Evolutionary conservation across 106 monocot genomes (phyloP), one percentile per base, ranked within the genome.

Genomic region (Ottelia alismoides): DNA sequence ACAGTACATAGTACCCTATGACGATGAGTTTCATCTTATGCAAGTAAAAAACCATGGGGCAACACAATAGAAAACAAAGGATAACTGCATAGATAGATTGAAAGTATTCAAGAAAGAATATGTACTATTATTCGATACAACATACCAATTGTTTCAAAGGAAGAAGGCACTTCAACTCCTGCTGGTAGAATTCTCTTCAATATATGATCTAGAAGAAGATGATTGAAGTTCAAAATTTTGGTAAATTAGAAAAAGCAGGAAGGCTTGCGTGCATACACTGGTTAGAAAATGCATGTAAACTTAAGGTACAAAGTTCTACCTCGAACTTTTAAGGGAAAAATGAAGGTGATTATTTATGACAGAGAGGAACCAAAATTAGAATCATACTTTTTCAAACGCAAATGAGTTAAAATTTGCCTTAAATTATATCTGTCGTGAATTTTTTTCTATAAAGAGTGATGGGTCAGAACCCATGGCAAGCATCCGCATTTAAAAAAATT

Each of bases 121-220:
- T 6, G 10, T 7, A 16, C 40, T 43, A 7, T 43, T 43, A 7
- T 7, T 43, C 40, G 16, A 7, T 43, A 7, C 40, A 43, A 43
- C 40, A 7, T 43, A 98, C 79, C 98, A 77, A 86, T 75, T 71
- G 98, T 98, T 63, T 98, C 98, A 73, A 98, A 98, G 52, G 98
- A 98, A 62, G 98, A 85, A 53, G 98, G 98, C 11, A 83, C 82
- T 65, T 98, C 98, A 35, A 75, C 57, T 53, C 79, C 90, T 51
- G 62, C 48, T 20, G 90, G 98, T 43, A 98, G 64, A 52, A 98
- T 68, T 72, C 90, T 82, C 85, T 77, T 98, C 61, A 98, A 65
- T 62, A 98, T 83, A 56, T 98, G 74, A 27, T 98, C 98, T 98
- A 53, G 12, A 65, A 53, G 48, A 64, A 69, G 1, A 52, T 60